Base-by-base conservation (phyloP, 1,284 basidiomycete genomes). In the Cryptococcus maquisensis region DNA sequence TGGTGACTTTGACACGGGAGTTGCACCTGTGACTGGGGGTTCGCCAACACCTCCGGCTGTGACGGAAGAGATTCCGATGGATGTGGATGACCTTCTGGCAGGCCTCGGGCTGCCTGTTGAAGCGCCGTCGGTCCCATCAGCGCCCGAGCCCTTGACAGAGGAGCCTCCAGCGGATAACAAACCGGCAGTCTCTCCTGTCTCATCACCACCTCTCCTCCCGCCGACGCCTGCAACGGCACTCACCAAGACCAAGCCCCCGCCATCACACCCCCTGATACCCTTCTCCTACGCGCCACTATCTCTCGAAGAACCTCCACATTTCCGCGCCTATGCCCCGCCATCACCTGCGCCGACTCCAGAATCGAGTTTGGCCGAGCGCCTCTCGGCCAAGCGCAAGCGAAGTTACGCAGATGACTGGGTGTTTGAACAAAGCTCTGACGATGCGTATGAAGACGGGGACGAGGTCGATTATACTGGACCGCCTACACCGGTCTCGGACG, bases 271-370 rank as follows among this genome's bases (percentile, higher is more conserved):
- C 21, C 41, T 68, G 7, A 63, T 74, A 3, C 72, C 72, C 0
- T 47, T 55, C 9, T 53, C 57, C 3, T 72, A 70, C 52, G 63
- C 59, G 12, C 63, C 72, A 7, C 47, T 74, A n/a, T 36, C 55
- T 7, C 51, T 67, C 10, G 36, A 49, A 3, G 49, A 52, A 6
- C 16, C 50, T 12, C 15, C 55, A 8, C 45, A 57, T 10, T 26
- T 57, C 51, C 59, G 24, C 70, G 63, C 37, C 44, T 59, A 8
- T 68, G 68, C 57, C 57, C 60, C 32, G 2, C 71, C 68, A 1
- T 65, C 68, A n/a, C 71, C 71, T 3, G 66, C 69, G 0, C 58
- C 65, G 0, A 66, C 66, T 0, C 64, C 64, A 15, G 59, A 63
- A 45, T 41, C 38, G 12, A 21, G 20, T 12, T 43, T 57, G 9